Conservation (phyloP, 192 early-diverging fungal species). For the Backusella luteola region DNA sequence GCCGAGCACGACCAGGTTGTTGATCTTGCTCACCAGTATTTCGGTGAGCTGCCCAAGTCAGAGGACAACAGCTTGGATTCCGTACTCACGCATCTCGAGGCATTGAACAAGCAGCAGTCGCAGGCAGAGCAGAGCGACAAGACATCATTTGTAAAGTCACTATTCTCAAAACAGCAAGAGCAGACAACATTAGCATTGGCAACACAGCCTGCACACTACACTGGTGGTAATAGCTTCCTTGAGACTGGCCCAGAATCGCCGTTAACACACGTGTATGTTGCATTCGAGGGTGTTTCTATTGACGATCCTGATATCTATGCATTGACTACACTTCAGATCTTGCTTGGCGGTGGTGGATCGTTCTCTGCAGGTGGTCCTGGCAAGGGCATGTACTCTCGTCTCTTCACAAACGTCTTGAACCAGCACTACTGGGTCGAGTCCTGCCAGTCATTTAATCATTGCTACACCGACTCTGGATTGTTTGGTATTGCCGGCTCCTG, state of each 20-base stretch:
- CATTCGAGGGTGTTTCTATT: constrained; percentile 82
- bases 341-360: constrained; percentile 94
- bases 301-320: constrained; percentile 90
- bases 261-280: constrained; percentile 87
- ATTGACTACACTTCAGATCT: constrained; percentile 82
- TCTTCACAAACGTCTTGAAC: constrained; percentile 94
- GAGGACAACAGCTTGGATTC: constrained; percentile 24
- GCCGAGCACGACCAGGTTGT: constrained; percentile 84
- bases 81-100: constrained; percentile 15
- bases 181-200: constrained; percentile 32
- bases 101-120: constrained; percentile 26
- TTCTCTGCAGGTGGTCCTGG: constrained; percentile 98
- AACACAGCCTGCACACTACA: constrained; percentile 64
- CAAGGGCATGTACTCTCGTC: constrained; percentile 97
- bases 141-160: constrained; percentile 26
- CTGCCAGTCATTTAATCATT: constrained; percentile 90
- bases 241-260: constrained; percentile 61
- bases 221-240: constrained; percentile 76
- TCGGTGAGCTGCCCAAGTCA: constrained; percentile 63
- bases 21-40: constrained; percentile 63
- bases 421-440: constrained; percentile 93
- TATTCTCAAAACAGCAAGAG: constrained; percentile 16
- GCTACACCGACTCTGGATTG: constrained; percentile 86
- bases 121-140: constrained; percentile 5
- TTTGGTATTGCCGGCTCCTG: constrained; percentile 93